Conservation (phyloP, 768 basidiomycete genomes). For the Butyriboletus loyo region DNA sequence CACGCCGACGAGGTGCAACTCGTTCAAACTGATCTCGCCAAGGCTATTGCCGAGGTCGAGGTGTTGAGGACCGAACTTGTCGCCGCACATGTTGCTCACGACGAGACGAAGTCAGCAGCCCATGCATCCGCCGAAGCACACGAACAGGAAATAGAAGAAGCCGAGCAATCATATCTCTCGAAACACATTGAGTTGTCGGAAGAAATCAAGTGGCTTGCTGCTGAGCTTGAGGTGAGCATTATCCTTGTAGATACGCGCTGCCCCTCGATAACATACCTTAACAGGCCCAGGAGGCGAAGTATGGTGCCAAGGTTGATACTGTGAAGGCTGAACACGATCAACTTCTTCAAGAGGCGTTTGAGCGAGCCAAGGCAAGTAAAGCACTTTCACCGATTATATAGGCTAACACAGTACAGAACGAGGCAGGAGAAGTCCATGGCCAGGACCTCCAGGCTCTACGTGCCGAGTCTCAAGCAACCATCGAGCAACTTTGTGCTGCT, state of each 20-base stretch:
- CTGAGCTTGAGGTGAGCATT: constrained; percentile 63
- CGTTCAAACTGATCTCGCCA: constrained; percentile 42
- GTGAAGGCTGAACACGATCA: constrained; percentile 64
- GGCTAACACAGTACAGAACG: constrained; percentile 45
- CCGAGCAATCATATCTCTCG: constrained; percentile 46
- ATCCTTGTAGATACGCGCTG: background rate
- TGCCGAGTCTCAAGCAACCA: constrained; percentile 57
- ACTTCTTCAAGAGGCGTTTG: constrained; percentile 66
- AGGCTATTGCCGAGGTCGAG: constrained; percentile 43
- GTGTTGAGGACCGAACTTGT: constrained; percentile 47
- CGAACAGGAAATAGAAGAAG: constrained; percentile 47
- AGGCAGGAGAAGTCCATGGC: constrained; percentile 66
- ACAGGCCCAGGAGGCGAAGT: constrained; percentile 68
- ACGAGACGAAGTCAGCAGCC: constrained; percentile 45
- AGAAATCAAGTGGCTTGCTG: constrained; percentile 52
- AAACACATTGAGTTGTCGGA: constrained; percentile 52
- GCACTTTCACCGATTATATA: background rate
- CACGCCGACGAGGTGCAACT: constrained; percentile 48
- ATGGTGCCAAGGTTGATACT: constrained; percentile 60
- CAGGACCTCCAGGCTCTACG: constrained; percentile 73
- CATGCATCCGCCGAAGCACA: constrained; percentile 47
- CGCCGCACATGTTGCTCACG: constrained; percentile 43
- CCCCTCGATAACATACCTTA: background rate
- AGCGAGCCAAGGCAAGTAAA: constrained; percentile 66
- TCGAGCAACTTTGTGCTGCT: constrained; percentile 64